Evolutionary conservation across 1,139 yeast species (phyloP), one percentile per base, ranked within the genome.

Genomic region (Yamadazyma sp.): DNA sequence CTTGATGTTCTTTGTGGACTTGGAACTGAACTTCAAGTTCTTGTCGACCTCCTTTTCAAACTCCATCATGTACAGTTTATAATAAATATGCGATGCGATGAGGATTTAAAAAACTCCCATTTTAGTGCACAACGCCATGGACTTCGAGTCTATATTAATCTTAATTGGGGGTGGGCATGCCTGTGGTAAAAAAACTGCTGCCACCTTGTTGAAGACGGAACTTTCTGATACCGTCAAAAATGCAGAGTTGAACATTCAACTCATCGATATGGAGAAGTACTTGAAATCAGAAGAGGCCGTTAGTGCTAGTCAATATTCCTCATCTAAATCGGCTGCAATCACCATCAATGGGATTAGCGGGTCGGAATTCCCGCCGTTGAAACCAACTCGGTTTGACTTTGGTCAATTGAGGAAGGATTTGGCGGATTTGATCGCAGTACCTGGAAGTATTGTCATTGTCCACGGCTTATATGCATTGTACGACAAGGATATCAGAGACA

Each of bases 391-490:
- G 18, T 71, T 62, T 46, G 58, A 67, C 40, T 70, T 70, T 40
- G 59, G 39, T 16, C 34, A 48, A 17, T 47, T 70, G 35, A 45
- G 50, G 18, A 20, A 34, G 1, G 48, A 49, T 33, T 38, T 56
- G 23, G 32, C 20, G 8, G 39, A 39, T 2, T 37, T 44, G 9
- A 45, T 50, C 1, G 61, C 54, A 21, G 70, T 63, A 44, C 39
- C 33, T 9, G 36, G 38, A 1, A 34, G 16, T 12, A 67, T 86
- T 8, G 60, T 81, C 10, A 62, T 89, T 9, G 75, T 88, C 2
- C 84, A 83, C 56, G 97, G 97, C 0, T 66, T 85, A 25, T 89
- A 89, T 54, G 94, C 96, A 0, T 67, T 90, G 29, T 85, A 80
- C 53, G 83, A 87, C 54, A 64, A 65, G 35, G 69, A 67, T 23